Evolutionary conservation across 2,329 filamentous ascomycete genomes (phyloP).

Genomic region (Neonectria ditissima): DNA sequence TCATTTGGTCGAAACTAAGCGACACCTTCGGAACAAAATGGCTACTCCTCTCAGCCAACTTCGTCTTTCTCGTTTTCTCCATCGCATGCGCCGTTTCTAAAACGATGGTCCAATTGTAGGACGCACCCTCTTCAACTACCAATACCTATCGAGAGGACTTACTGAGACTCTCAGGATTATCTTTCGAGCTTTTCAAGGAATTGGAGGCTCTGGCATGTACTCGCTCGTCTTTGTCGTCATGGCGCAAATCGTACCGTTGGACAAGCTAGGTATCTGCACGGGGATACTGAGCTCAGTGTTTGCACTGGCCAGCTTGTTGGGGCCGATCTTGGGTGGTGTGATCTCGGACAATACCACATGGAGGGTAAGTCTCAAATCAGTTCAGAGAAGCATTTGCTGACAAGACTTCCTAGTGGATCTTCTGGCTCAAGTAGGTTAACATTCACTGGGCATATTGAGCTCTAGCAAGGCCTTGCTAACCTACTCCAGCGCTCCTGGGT

Average conservation of each 20-base stretch:
- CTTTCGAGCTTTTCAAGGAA: constrained; percentile 16
- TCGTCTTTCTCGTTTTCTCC: constrained; percentile 12
- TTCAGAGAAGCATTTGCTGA: no score
- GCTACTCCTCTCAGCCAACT: constrained; percentile 6
- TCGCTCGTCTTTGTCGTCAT: constrained; percentile 15
- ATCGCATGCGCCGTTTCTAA: constrained; percentile 13
- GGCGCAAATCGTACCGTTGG: constrained; percentile 14
- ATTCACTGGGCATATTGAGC: neutral
- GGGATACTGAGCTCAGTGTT: constrained; percentile 18
- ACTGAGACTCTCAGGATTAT: constrained; percentile 7
- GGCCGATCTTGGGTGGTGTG: constrained; percentile 11
- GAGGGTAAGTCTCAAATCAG: neutral
- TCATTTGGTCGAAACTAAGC: constrained; percentile 16
- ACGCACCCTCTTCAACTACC: neutral
- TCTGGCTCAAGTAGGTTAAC: constrained; percentile 8
- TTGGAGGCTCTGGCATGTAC: constrained; percentile 24
- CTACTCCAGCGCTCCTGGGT: constrained; percentile 1
- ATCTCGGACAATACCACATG: constrained; percentile 16
- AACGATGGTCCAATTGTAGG: constrained; percentile 18
- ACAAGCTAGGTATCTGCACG: constrained; percentile 16
- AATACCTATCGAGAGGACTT: no score
- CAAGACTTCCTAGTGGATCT: neutral
- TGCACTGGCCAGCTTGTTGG: constrained; percentile 16
- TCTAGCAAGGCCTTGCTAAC: neutral
- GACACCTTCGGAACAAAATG: constrained; percentile 16